These are phyloP conservation scores for Tilletiaria anomala DNA, from an alignment of 1,284 basidiomycete genomes.

Conservation along the genomic window DNA sequence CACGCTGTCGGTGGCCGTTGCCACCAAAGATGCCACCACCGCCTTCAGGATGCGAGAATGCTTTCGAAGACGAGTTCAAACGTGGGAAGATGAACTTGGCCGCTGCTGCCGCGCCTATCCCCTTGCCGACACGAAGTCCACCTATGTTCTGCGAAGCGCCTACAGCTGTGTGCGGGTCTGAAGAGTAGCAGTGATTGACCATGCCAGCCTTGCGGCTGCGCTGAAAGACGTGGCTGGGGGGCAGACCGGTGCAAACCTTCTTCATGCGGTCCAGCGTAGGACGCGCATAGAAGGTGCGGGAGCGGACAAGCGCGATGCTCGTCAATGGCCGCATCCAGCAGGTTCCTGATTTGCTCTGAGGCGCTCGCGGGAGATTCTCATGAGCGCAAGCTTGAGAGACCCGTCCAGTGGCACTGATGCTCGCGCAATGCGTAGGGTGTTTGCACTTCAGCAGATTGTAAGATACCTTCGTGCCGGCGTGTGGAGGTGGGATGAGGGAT, in stretches of 20 bases:
- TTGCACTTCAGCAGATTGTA: not conserved
- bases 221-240: slow-evolving; percentile 38
- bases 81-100: too few species aligned
- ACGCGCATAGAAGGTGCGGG: slow-evolving; percentile 55
- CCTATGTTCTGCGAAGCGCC: not conserved
- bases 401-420: not conserved
- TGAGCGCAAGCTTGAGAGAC: not conserved
- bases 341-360: not conserved
- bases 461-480: not conserved
- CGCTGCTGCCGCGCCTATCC: slow-evolving; percentile 1
- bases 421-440: not conserved
- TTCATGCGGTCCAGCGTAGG: slow-evolving; percentile 46
- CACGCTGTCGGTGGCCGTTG: not conserved
- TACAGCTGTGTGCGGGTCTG: slow-evolving; percentile 4
- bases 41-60: slow-evolving; percentile 1
- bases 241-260: slow-evolving; percentile 49
- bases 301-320: slow-evolving; percentile 47
- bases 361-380: not conserved
- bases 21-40: not conserved
- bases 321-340: not conserved
- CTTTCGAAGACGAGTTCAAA: too few species aligned
- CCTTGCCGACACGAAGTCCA: not conserved
- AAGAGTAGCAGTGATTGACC: not conserved
- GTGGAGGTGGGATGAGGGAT: not conserved
- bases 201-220: not conserved